Evolutionary conservation across 305 asterid genomes (phyloP).

Genomic region (Plantago coronopus): DNA sequence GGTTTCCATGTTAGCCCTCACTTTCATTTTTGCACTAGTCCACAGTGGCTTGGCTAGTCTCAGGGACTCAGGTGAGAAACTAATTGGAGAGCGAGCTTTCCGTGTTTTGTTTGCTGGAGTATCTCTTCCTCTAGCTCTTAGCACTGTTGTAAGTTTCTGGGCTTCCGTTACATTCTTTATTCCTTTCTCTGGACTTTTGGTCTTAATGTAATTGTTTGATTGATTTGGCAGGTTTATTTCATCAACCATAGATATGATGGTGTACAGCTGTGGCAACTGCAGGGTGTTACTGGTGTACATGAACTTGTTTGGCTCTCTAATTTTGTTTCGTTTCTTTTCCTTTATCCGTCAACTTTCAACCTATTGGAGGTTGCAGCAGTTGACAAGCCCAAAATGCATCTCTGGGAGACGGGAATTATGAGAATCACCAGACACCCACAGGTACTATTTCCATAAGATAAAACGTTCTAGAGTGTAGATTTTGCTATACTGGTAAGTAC

Average conservation of each 20-base stretch:
- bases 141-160: slow-evolving; percentile 72
- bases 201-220: not conserved
- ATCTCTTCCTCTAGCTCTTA: slow-evolving; percentile 90
- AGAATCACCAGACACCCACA: slow-evolving; percentile 97
- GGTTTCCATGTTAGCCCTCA: slow-evolving; percentile 73
- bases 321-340: slow-evolving; percentile 80
- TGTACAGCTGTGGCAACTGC: slow-evolving; percentile 90
- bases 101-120: slow-evolving; percentile 91
- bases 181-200: not conserved
- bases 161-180: slow-evolving; percentile 19
- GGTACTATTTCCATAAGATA: slow-evolving; percentile 35
- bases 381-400: slow-evolving; percentile 96
- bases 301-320: slow-evolving; percentile 64
- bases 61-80: slow-evolving; percentile 92
- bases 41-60: slow-evolving; percentile 98
- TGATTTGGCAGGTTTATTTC: slow-evolving; percentile 69
- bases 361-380: slow-evolving; percentile 95
- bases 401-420: slow-evolving; percentile 98
- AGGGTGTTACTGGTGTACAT: slow-evolving; percentile 67
- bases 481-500: not conserved
- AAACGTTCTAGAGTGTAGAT: too few species aligned
- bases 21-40: slow-evolving; percentile 71
- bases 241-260: slow-evolving; percentile 97
- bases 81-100: slow-evolving; percentile 90
- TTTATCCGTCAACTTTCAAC: slow-evolving; percentile 93